phyloP scores from a whole-genome alignment of 1,284 basidiomycete genomes.

The Apiotrichum laibachii region DNA sequence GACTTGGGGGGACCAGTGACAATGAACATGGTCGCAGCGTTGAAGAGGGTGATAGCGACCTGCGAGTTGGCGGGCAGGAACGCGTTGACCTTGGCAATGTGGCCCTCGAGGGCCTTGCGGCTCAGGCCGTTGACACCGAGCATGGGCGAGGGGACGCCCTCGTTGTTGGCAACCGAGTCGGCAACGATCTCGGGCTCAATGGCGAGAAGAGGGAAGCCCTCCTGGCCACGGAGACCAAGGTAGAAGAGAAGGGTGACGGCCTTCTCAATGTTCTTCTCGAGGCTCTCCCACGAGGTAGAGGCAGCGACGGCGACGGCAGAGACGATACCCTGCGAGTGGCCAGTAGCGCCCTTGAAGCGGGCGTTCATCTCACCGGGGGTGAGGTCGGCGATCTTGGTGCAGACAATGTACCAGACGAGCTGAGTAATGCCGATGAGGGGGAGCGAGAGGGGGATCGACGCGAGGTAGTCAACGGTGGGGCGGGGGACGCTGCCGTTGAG shows the following conservation, averaged over 20 bases:
- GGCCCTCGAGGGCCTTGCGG: constrained; percentile 72
- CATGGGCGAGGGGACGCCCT: constrained; percentile 93
- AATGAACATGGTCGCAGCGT: constrained; percentile 86
- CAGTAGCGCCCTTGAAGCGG: constrained; percentile 80
- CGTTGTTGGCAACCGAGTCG: constrained; percentile 85
- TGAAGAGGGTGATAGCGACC: constrained; percentile 82
- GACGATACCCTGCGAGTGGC: constrained; percentile 94
- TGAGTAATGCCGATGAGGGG: constrained; percentile 95
- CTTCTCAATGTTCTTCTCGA: constrained; percentile 72
- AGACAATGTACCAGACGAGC: constrained; percentile 84
- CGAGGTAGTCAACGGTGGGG: constrained; percentile 83
- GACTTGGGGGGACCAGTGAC: constrained; percentile 89
- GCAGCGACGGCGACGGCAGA: constrained; percentile 85
- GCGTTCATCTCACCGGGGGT: constrained; percentile 75
- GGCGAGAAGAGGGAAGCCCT: constrained; percentile 89
- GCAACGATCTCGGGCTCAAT: constrained; percentile 83
- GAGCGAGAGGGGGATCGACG: constrained; percentile 90
- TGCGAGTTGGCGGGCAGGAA: constrained; percentile 76
- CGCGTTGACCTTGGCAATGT: constrained; percentile 83
- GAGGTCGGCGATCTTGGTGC: constrained; percentile 69
- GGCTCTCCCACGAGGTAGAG: constrained; percentile 71
- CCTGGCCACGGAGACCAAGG: constrained; percentile 87
- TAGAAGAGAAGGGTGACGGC: constrained; percentile 90
- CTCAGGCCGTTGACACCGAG: constrained; percentile 80
- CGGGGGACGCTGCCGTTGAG: constrained; percentile 66